Conservation (phyloP, 306 rosid species). For the Vachellia collinsii region DNA sequence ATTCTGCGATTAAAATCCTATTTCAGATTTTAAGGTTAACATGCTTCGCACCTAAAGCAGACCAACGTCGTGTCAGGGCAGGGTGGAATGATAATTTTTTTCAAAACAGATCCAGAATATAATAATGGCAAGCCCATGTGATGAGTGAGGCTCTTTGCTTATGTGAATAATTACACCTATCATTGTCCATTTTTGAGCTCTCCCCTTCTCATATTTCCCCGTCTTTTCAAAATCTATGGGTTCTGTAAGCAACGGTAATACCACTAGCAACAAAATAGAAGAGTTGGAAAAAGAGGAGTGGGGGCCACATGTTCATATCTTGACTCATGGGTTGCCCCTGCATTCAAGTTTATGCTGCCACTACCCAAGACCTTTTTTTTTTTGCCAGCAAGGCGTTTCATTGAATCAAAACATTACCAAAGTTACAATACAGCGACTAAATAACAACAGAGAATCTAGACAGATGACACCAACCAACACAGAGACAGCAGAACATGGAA, state of each 20-base stretch:
- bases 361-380: background rate
- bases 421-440: no score
- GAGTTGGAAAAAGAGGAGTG: background rate
- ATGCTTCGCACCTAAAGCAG: background rate
- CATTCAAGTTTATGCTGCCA: background rate
- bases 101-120: background rate
- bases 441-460: no score
- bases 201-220: no score
- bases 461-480: no score
- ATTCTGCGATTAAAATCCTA: background rate
- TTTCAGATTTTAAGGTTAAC: background rate
- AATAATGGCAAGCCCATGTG: background rate
- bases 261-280: background rate
- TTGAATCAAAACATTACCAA: no score
- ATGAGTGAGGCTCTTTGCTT: background rate
- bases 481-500: no score
- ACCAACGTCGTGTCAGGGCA: constrained; percentile 9
- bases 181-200: no score
- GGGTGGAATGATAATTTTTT: background rate
- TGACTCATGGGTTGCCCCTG: no score
- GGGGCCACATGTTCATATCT: background rate
- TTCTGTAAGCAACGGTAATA: background rate
- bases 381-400: no score
- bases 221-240: no score
- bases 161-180: background rate